Percentiles rank a stretch among this genome's conserved stretches.
These are phyloP conservation scores for Saturnispora serradocipensis DNA, from an alignment of 805 yeast genomes.

Conservation along the genomic window DNA sequence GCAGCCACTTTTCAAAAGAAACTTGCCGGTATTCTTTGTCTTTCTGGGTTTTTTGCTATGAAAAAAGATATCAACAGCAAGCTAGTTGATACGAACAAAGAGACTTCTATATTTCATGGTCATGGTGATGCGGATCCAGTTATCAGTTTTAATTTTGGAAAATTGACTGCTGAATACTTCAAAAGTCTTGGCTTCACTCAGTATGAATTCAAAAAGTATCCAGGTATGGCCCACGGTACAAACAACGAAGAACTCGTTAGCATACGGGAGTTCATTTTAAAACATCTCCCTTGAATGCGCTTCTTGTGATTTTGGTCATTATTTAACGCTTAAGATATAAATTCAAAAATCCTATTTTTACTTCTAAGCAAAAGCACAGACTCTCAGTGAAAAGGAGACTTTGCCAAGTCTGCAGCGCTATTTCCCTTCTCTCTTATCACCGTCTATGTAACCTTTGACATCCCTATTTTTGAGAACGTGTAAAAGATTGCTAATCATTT, in stretches of 20 bases:
- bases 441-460: background rate
- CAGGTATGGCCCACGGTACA: slow-evolving; percentile 61
- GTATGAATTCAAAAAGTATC: slow-evolving; percentile 45
- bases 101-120: slow-evolving; percentile 77
- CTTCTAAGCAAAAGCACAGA: background rate
- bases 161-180: slow-evolving; percentile 36
- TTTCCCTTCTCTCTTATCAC: background rate
- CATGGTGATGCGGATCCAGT: slow-evolving; percentile 79
- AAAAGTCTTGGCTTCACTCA: slow-evolving; percentile 35
- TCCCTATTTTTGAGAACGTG: background rate
- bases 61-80: slow-evolving; percentile 19
- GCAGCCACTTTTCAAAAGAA: slow-evolving; percentile 45
- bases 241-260: slow-evolving; percentile 57
- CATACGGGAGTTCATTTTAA: slow-evolving; percentile 35
- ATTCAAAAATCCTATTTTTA: background rate
- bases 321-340: background rate
- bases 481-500: background rate
- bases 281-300: background rate
- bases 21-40: slow-evolving; percentile 67
- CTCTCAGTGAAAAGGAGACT: no score
- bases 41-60: slow-evolving; percentile 66
- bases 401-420: no score
- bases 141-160: slow-evolving; percentile 35
- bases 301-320: background rate
- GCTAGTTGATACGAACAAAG: slow-evolving; percentile 34